phyloP scores from a whole-genome alignment of 2,329 filamentous ascomycete genomes.

The Claviceps maximensis region DNA sequence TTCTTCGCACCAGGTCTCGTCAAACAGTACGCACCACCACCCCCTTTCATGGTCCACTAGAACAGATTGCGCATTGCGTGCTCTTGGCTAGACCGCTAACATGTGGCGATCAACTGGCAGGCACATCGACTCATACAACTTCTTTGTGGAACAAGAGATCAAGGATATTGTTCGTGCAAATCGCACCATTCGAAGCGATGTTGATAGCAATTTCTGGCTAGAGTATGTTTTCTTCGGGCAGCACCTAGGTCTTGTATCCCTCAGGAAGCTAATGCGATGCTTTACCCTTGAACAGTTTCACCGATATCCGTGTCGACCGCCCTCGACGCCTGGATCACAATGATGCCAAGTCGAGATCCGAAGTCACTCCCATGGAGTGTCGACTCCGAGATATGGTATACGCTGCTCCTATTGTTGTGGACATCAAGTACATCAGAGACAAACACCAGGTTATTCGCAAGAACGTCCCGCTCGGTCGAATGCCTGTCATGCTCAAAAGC shows the following conservation, averaged over 20 bases:
- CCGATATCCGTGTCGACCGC: slow-evolving; percentile 74
- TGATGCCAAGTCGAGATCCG: slow-evolving; percentile 53
- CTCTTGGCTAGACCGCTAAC: slow-evolving; percentile 2
- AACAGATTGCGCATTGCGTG: background rate
- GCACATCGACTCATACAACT: slow-evolving; percentile 97
- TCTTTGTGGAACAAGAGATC: slow-evolving; percentile 91
- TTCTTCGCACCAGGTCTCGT: slow-evolving; percentile 46
- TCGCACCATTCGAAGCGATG: slow-evolving; percentile 76
- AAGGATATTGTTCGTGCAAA: slow-evolving; percentile 95
- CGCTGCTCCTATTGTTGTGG: slow-evolving; percentile 82
- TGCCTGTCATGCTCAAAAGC: slow-evolving; percentile 95
- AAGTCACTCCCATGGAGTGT: slow-evolving; percentile 92
- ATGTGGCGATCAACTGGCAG: slow-evolving; percentile 17
- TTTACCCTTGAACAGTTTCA: slow-evolving; percentile 37
- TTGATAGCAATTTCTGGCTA: slow-evolving; percentile 84
- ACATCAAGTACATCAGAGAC: slow-evolving; percentile 80
- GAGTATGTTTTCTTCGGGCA: slow-evolving; percentile 34
- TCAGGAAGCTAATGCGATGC: background rate
- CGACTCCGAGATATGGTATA: slow-evolving; percentile 97
- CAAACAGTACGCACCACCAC: slow-evolving; percentile 51
- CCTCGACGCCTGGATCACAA: slow-evolving; percentile 70
- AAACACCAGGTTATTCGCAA: slow-evolving; percentile 61
- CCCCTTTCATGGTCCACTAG: background rate
- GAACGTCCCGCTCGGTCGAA: slow-evolving; percentile 70
- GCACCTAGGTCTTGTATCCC: background rate